These are phyloP conservation scores for Pythium sukuiense DNA, from an alignment of 352 stramenopile species.

Conservation along the genomic window DNA sequence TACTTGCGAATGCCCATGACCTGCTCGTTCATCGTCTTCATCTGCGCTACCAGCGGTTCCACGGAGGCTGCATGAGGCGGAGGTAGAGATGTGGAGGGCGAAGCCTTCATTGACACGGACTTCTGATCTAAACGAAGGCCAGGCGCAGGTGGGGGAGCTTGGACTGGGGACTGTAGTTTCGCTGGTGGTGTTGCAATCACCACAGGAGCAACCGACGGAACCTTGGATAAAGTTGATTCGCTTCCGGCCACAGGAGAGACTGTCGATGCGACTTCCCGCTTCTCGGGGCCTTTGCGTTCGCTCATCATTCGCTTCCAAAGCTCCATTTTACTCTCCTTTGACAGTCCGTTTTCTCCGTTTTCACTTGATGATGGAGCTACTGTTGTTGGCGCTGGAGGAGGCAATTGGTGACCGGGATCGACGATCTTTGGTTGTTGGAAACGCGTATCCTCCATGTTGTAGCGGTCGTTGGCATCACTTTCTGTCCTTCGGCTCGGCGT, in stretches of 20 bases:
- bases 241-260: not conserved
- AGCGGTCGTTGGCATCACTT: not conserved
- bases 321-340: conserved; percentile 57
- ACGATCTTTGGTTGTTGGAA: not conserved
- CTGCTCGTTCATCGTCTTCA: conserved; percentile 47
- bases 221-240: not conserved
- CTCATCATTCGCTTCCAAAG: conserved; percentile 67
- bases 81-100: not conserved
- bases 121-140: not conserved
- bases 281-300: conserved; percentile 39
- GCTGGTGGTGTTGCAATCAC: not conserved
- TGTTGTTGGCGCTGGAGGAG: not conserved
- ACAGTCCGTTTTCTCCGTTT: conserved; percentile 21
- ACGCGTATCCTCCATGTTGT: not conserved
- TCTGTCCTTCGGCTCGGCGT: not conserved
- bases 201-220: not conserved
- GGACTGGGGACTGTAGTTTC: not conserved
- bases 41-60: conserved; percentile 14
- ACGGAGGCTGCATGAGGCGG: not conserved
- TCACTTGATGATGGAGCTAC: not conserved
- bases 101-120: not conserved
- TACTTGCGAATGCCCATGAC: conserved; percentile 65
- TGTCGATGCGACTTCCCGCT: conserved; percentile 18
- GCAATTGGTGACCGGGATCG: not conserved
- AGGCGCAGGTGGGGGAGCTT: not conserved